Evolutionary conservation across 2,329 filamentous ascomycete species (phyloP).

Genomic region (Penicillium brevicompactum): DNA sequence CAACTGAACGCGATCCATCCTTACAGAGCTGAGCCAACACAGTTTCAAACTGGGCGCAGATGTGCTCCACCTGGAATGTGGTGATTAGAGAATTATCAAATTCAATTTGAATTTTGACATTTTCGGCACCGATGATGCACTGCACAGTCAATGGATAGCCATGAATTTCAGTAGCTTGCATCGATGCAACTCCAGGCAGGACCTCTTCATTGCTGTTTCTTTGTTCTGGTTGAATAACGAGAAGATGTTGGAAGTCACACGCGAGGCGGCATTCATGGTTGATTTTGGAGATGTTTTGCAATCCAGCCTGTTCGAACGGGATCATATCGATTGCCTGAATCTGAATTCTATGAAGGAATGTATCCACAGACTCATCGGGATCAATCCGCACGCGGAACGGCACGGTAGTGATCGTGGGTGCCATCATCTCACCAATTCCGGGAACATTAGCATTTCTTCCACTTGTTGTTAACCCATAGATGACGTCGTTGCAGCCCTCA

Average conservation of each 20-base stretch:
- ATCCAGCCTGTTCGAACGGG: conserved; percentile 60
- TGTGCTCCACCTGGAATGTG: background rate
- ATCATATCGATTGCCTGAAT: conserved; percentile 56
- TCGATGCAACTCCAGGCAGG: background rate
- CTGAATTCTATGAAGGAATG: conserved; percentile 58
- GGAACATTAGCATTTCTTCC: conserved; percentile 24
- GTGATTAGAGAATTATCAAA: conserved; percentile 1
- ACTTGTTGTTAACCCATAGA: conserved; percentile 33
- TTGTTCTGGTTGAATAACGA: conserved; percentile 35
- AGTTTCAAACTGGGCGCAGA: background rate
- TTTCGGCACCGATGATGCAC: background rate
- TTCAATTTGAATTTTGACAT: background rate
- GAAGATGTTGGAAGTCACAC: conserved; percentile 44
- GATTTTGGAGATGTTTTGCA: conserved; percentile 41
- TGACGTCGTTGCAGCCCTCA: conserved; percentile 35
- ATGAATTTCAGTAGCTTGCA: background rate
- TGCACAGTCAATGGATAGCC: background rate
- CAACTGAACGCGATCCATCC: background rate
- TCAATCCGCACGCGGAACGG: conserved; percentile 16
- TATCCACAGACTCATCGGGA: conserved; percentile 31
- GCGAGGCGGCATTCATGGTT: conserved; percentile 37
- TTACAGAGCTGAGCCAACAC: background rate
- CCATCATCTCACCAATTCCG: conserved; percentile 41
- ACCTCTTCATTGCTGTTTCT: background rate
- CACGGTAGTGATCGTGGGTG: conserved; percentile 10